Base-by-base conservation (phyloP, 129 eudicot genomes). In the Mikania micrantha region DNA sequence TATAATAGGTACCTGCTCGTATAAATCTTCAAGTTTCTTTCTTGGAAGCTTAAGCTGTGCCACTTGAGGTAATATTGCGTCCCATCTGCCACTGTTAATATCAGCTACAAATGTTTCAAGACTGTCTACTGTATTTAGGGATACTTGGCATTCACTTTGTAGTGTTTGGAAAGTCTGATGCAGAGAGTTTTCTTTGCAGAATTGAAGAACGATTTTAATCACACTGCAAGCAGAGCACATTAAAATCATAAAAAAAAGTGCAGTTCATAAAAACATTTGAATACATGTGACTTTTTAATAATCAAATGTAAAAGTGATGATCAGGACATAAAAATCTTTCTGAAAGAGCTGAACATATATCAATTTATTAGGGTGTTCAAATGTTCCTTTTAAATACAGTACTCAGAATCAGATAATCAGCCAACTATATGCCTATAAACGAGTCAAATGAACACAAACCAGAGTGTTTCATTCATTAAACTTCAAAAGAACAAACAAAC, bases 1-100 rank as follows among this genome's bases (percentile, higher is more conserved):
- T 53, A 36, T 35, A 52, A 7, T 53, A 17, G 8, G 16, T 48
- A 90, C 99, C 95, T 94, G 99, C 77, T 94, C 99, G 52, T 94
- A 94, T 44, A 94, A 74, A 61, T 94, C 99, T 70, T 94, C 99
- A 63, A 94, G 76, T 74, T 72, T 94, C 84, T 83, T 94, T 72
- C 97, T 84, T 7, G 99, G 95, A 81, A 94, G 94, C 83, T 94
- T 90, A 32, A 94, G 93, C 40, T 94, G 99, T 47, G 99, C 81
- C 25, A 94, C 93, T 82, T 89, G 99, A 58, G 99, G 99, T 48
- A 94, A 82, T 47, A 94, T 82, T 19, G 97, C 82, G 83, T 94
- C 99, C 99, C 99, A 94, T 74, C 97, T 83, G 71, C 99, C 99
- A 59, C 94, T 76, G 73, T 94, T 94, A 64, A 94, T 79, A 83